Evolutionary conservation across 1,284 basidiomycete genomes (phyloP), one percentile per base, ranked within the genome.

Genomic region (Malassezia vespertilionis): DNA sequence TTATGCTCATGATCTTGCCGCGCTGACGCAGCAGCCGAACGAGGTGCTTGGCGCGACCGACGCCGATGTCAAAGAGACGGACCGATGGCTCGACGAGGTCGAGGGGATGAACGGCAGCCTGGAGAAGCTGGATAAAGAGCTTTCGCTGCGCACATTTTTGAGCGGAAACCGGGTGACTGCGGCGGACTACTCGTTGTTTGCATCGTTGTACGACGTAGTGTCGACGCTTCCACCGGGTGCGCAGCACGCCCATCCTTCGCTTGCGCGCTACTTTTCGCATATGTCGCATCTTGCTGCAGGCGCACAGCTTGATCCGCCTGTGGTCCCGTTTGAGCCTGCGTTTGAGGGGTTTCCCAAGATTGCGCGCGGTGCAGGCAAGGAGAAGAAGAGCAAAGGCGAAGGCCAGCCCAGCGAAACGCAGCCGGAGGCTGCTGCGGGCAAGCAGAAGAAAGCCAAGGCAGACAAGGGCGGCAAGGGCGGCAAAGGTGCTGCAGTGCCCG

Each of bases 201-300:
- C 64, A 4, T 56, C 58, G 33, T 55, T 67, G 24, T 61, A 67
- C 46, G 57, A 61, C n/a, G 31, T 55, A 15, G 54, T 67, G 3
- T 59, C 63, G 17, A 59, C 60, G 40, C 52, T 61, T n/a, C 46
- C 58, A 10, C 50, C 63, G 9, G 37, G 57, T 18, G 54, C 58
- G 17, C 67, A 70, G 53, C 61, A 70, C 38, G 56, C 60, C 28
- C 53, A 53, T 28, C 65, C 66, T 2, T 65, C 64, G 27, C 54
- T 70, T 14, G 57, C 57, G 40, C 63, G 67, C 44, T 70, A 65
- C 47, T 54, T 66, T 41, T 63, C 65, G 8, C 67, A 70, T 43
- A 54, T 70, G 44, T 65, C 64, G 33, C 57, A 65, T 35, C 44
- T 63, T 20, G 30, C 44, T 4, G 31, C 51, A 12, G 39, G 35